phyloP scores from a whole-genome alignment of 2,329 filamentous ascomycete species.

The Aspergillus tanneri region DNA sequence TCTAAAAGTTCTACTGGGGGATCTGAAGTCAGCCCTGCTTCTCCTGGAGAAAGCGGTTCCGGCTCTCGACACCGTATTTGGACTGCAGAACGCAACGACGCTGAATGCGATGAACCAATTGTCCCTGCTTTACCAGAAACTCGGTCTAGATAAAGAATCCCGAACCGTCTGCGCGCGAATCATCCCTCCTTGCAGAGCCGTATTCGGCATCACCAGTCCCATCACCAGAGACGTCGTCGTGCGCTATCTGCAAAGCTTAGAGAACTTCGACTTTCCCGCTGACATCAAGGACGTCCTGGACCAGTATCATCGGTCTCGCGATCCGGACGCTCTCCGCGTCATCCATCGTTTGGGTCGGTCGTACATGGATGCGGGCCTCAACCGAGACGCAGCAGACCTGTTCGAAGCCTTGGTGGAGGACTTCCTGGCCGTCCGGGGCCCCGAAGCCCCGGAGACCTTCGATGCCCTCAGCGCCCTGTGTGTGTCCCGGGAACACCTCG shows the following conservation, averaged over 20 bases:
- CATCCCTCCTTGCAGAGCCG: constrained; percentile 28
- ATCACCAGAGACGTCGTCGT: constrained; percentile 27
- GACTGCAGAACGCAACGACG: constrained; percentile 29
- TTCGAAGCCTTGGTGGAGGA: constrained; percentile 30
- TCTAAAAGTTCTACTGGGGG: constrained; percentile 28
- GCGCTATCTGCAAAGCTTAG: constrained; percentile 27
- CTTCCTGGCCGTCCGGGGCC: constrained; percentile 24
- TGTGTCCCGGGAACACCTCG: constrained; percentile 30
- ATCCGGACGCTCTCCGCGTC: constrained; percentile 27
- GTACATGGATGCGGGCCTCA: constrained; percentile 31
- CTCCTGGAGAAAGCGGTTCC: constrained; percentile 31
- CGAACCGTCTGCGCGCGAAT: constrained; percentile 24
- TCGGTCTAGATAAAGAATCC: constrained; percentile 29
- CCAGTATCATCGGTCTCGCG: constrained; percentile 26
- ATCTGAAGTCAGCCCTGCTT: constrained; percentile 29
- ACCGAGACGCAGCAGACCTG: constrained; percentile 28
- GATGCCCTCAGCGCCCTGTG: constrained; percentile 33
- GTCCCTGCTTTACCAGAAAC: constrained; percentile 31
- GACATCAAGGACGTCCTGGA: constrained; percentile 29
- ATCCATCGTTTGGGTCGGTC: constrained; percentile 28
- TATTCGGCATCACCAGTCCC: constrained; percentile 25
- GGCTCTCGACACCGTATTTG: constrained; percentile 31
- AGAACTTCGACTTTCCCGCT: constrained; percentile 31
- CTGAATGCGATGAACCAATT: constrained; percentile 32
- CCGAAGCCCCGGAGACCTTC: constrained; percentile 29